Conservation (phyloP, 1,284 basidiomycete genomes). For the Porodaedalea pini region DNA sequence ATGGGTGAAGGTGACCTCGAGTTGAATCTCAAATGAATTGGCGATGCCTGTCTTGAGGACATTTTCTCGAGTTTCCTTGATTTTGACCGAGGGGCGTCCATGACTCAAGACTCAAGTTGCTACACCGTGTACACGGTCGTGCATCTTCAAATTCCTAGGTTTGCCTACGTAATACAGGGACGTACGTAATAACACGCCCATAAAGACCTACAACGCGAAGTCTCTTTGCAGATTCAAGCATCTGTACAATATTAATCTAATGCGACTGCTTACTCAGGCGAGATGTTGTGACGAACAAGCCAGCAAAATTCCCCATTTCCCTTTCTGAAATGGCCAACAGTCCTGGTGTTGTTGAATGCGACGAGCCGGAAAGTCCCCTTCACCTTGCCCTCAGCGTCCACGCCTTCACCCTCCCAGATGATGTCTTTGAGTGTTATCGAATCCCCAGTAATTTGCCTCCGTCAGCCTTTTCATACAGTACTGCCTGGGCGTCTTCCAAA, state of each 20-base stretch:
- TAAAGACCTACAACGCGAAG: too few species aligned
- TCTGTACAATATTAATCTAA: too few species aligned
- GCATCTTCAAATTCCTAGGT: too few species aligned
- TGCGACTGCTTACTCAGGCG: not conserved
- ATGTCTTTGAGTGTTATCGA: not conserved
- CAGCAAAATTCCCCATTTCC: not conserved
- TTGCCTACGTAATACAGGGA: too few species aligned
- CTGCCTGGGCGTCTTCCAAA: slow-evolving; percentile 22
- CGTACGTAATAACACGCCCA: too few species aligned
- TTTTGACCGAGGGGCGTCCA: slow-evolving; percentile 1
- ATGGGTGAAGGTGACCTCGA: not conserved
- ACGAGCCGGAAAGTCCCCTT: not conserved
- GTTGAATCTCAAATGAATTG: not conserved
- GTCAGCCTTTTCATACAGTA: not conserved
- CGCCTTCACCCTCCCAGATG: not conserved
- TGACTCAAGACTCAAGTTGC: too few species aligned
- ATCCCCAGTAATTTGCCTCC: not conserved
- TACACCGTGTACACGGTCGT: too few species aligned
- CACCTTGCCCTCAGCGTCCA: slow-evolving; percentile 2
- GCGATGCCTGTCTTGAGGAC: slow-evolving; percentile 9
- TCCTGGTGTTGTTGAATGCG: not conserved
- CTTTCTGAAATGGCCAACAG: not conserved
- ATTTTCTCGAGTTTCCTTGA: slow-evolving; percentile 13
- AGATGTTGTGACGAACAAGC: slow-evolving; percentile 1
- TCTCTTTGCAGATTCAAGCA: too few species aligned